Evolutionary conservation across 2,329 filamentous ascomycete species (phyloP), one percentile per base, ranked within the genome.

Genomic region (Aspergillus arachidicola): DNA sequence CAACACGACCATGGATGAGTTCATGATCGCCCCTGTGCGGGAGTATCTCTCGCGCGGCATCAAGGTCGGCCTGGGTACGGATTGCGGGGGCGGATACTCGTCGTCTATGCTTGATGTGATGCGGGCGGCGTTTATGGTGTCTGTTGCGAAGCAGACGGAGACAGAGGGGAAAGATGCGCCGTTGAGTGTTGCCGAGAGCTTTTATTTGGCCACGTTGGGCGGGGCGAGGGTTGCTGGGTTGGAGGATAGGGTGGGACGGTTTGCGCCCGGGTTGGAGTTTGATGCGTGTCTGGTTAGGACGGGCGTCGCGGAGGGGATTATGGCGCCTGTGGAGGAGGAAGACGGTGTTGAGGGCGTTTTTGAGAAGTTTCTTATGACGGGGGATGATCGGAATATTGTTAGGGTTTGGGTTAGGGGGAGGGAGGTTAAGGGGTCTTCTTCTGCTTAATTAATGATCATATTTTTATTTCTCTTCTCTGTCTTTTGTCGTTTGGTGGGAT

Each of bases 11-110:
- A 71, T 76, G 65, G 85, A 85, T 2, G 85, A 84, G 19, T 88
- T 85, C 23, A 78, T 88, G 87, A 83, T 84, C 0, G 87, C 86
- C 0, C 86, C 76, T 0, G 78, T 90, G 7, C 81, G 86, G 1
- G 82, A 86, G 28, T 88, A 89, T 59, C 76, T 90, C 6, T 73
- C 79, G 0, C 77, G 80, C 1, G 86, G 83, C 1, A 85, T 90
- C 71, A 88, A 89, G 63, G 86, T 90, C n/a, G 88, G 88, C 0
- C 75, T 91, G 0, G 88, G 88, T 0, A 90, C 88, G 0, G 88
- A 90, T 66, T 86, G 83, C 50, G 87, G 87, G 2, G 88, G 87
- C 34, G 87, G 88, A 0, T 89, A 85, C 73, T 86, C 86, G 5
- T 82, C 81, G 6, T 85, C 82, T 11, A 88, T 90, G 70, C 77